Conservation (phyloP, 257 asterid genomes). For the Solanum rostratum region DNA sequence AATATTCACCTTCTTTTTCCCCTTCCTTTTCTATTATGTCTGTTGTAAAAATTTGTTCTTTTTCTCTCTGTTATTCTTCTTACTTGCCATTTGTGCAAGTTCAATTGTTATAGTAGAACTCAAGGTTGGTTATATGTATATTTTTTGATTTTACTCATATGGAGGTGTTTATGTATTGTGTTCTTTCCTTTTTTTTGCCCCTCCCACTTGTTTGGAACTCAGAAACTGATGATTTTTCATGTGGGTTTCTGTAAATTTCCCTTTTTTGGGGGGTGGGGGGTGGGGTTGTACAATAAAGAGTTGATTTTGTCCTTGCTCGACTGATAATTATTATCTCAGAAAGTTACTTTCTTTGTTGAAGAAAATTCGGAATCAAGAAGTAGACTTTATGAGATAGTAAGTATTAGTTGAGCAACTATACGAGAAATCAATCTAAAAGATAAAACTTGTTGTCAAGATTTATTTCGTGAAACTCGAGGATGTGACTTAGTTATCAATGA, state of each 20-base stretch:
- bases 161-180: no score
- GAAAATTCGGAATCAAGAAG: no score
- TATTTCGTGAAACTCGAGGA: neutral
- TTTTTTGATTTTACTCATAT: no score
- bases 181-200: no score
- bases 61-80: neutral
- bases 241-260: neutral
- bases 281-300: no score
- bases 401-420: no score
- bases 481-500: neutral
- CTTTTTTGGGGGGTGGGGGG: neutral
- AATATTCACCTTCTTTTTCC: neutral
- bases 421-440: neutral
- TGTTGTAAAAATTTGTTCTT: neutral
- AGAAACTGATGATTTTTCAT: no score
- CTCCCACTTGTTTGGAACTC: no score
- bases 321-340: no score
- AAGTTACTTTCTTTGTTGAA: no score
- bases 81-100: neutral
- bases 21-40: neutral
- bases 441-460: neutral
- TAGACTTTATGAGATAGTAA: no score
- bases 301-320: no score
- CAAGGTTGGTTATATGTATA: neutral
- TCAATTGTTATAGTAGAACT: neutral